Evolutionary conservation across 257 asterid genomes (phyloP), one percentile per base, ranked within the genome.

Genomic region (Nicotiana sylvestris): DNA sequence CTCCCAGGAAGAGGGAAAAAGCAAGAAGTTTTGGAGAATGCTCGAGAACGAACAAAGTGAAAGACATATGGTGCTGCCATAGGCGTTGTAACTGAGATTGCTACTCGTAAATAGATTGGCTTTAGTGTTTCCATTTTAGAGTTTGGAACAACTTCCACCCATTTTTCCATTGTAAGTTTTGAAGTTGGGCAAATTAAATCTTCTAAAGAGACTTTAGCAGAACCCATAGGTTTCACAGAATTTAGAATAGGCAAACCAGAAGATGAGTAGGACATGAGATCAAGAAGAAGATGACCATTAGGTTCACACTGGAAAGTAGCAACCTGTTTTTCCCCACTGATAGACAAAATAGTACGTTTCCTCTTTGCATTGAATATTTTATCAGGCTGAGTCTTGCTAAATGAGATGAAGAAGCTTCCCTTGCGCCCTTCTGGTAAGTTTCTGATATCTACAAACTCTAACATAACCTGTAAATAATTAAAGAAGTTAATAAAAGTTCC

Each of bases 281-380:
- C 98, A 81, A 94, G 88, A 84, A 87, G 66, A 66, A 96, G 88
- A 69, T 87, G 29, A 69, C 99, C 99, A 68, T 86, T 86, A 64
- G 97, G 92, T 85, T 94, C 92, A 84, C 99, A 96, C 82, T 90
- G 95, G 90, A 96, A 96, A 82, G 90, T 72, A 11, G 99, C 98
- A 62, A 96, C 99, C 87, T 93, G 93, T 83, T 96, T 96, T 86
- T 87, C 90, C 87, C 98, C 95, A 69, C 92, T 84, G 83, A 90
- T 90, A 1, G 99, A 94, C 85, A 90, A 90, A 81, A 96, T 90
- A 60, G 88, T 82, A 60, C 94, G 98, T 86, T 88, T 90, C 85
- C 95, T 93, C 90, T 87, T 93, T 70, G 90, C 90, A 66, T 86
- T 90, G 90, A 96, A 96, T 88, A 94, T 88, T 69, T 88, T 77